A percentile compares a stretch with the other conserved stretches of the same genome.
phyloP scores from a whole-genome alignment of 768 basidiomycete genomes.

The Neoboletus magnificus region DNA sequence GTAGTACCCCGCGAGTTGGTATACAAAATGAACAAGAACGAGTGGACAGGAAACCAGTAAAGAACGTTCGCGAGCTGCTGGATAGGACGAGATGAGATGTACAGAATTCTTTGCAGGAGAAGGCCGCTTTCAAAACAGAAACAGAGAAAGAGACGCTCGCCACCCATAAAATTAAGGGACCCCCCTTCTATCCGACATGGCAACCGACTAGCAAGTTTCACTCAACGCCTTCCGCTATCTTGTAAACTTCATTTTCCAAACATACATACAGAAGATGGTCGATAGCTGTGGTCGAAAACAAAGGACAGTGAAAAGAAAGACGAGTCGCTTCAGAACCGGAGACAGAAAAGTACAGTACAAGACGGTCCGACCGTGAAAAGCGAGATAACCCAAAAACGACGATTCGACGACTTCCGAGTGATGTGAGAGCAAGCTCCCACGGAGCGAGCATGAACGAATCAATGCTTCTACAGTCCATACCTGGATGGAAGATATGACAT shows the following conservation, averaged over 20 bases:
- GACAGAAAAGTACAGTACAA: slow-evolving; percentile 34
- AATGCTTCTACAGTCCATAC: slow-evolving; percentile 29
- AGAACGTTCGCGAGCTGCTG: slow-evolving; percentile 19
- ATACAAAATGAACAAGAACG: slow-evolving; percentile 23
- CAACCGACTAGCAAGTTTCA: slow-evolving; percentile 21
- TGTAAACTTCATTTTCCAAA: slow-evolving; percentile 21
- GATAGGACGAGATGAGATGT: slow-evolving; percentile 13
- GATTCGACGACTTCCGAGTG: slow-evolving; percentile 31
- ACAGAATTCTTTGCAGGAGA: slow-evolving; percentile 16
- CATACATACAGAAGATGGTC: slow-evolving; percentile 32
- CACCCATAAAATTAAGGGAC: slow-evolving; percentile 21
- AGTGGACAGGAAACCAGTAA: slow-evolving; percentile 24
- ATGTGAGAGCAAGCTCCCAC: slow-evolving; percentile 28
- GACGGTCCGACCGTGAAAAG: slow-evolving; percentile 32
- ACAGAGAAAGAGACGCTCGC: slow-evolving; percentile 10
- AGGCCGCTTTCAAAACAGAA: slow-evolving; percentile 14
- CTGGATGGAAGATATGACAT: slow-evolving; percentile 23
- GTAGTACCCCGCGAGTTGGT: slow-evolving; percentile 13
- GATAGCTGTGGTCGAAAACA: slow-evolving; percentile 26
- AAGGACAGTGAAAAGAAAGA: slow-evolving; percentile 10
- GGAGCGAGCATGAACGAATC: slow-evolving; percentile 24
- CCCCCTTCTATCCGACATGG: slow-evolving; percentile 24
- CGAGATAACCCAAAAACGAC: slow-evolving; percentile 34
- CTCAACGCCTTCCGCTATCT: slow-evolving; percentile 1
- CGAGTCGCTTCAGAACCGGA: slow-evolving; percentile 14